phyloP scores from a whole-genome alignment of 2,329 filamentous ascomycete genomes.

The Penicillium corylophilum region DNA sequence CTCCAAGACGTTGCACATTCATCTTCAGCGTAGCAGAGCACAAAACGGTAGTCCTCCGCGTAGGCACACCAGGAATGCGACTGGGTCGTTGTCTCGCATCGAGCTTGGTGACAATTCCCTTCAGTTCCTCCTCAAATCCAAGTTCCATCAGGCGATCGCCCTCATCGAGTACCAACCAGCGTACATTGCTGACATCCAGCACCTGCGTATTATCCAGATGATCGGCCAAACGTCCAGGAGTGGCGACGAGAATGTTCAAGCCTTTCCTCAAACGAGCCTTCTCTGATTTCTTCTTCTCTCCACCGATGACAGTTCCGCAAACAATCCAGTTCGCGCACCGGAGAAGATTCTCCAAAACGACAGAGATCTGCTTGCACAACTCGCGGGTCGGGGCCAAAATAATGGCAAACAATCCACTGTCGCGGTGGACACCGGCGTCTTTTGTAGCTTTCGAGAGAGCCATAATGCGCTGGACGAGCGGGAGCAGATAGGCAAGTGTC shows the following conservation, averaged over 20 bases:
- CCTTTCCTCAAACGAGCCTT: slow-evolving; percentile 93
- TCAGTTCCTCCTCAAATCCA: slow-evolving; percentile 92
- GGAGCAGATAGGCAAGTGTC: slow-evolving; percentile 91
- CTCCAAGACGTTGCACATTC: slow-evolving; percentile 88
- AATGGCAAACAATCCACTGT: slow-evolving; percentile 89
- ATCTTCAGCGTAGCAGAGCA: slow-evolving; percentile 98
- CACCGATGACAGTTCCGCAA: slow-evolving; percentile 76
- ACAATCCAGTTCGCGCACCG: slow-evolving; percentile 94
- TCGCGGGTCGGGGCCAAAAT: slow-evolving; percentile 93
- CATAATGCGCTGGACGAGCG: slow-evolving; percentile 85
- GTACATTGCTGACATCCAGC: slow-evolving; percentile 80
- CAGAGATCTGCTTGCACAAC: slow-evolving; percentile 87
- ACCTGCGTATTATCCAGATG: slow-evolving; percentile 91
- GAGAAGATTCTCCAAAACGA: slow-evolving; percentile 79
- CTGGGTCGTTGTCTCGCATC: slow-evolving; percentile 64
- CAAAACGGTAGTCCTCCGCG: slow-evolving; percentile 77
- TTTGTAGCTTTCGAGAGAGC: slow-evolving; percentile 60
- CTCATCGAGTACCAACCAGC: slow-evolving; percentile 94
- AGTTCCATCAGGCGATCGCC: slow-evolving; percentile 98
- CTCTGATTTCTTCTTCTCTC: slow-evolving; percentile 75
- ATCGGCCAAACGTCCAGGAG: slow-evolving; percentile 85
- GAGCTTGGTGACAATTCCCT: slow-evolving; percentile 78
- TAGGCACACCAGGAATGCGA: slow-evolving; percentile 64
- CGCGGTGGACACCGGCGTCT: slow-evolving; percentile 62
- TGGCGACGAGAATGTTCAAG: slow-evolving; percentile 92